Conservation (phyloP, 306 rosid genomes). For the Alnus glutinosa region DNA sequence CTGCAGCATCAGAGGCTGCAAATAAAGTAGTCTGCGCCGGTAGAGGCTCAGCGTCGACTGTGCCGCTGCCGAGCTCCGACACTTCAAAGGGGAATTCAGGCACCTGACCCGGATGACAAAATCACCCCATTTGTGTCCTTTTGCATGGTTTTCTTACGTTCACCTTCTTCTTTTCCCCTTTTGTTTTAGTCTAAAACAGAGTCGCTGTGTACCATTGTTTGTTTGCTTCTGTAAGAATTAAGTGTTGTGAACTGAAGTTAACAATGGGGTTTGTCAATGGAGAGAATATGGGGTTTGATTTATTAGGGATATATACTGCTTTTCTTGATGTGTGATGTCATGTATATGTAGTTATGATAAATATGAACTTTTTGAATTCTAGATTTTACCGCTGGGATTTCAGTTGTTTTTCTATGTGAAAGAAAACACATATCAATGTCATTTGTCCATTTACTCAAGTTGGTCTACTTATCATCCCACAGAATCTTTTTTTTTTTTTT, state of each 20-base stretch:
- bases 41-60: neutral
- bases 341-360: neutral
- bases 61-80: neutral
- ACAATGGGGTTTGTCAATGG: too few relatives aligned
- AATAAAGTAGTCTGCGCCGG: neutral
- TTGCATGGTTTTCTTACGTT: neutral
- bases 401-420: neutral
- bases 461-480: too few relatives aligned
- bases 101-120: neutral
- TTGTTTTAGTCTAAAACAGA: neutral
- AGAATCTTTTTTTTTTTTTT: too few relatives aligned
- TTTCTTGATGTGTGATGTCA: too few relatives aligned
- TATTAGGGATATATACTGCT: too few relatives aligned
- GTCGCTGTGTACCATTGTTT: neutral
- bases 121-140: neutral
- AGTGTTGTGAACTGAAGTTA: too few relatives aligned
- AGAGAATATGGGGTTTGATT: too few relatives aligned
- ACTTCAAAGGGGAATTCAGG: neutral
- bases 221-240: neutral
- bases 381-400: neutral
- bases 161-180: neutral
- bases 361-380: neutral
- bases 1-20: neutral
- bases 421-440: neutral
- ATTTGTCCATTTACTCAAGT: neutral